Base-by-base conservation (phyloP, 768 basidiomycete genomes). In the Boletus huronensis region DNA sequence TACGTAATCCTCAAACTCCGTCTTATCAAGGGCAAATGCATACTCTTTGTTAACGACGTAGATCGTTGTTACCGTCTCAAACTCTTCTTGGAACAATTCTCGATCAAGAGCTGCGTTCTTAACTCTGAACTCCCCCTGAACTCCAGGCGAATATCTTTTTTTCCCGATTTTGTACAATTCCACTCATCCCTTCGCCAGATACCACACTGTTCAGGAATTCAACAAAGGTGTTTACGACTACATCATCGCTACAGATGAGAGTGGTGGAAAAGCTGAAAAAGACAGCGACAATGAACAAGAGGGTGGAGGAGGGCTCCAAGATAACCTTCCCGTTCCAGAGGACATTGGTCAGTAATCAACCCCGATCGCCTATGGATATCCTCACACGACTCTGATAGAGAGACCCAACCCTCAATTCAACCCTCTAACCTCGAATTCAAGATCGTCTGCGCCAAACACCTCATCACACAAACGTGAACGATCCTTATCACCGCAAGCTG, bases 211-310 rank as follows among this genome's bases (percentile, higher is more conserved):
- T 1, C 95, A 99, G 63, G 97, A 98, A 71, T 99, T 99, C 67
- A 99, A 99, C 72, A 90, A 92, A 62, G 97, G 97, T 2, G 92
- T 97, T 8, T 98, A 98, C 63, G 94, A 99, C 68, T 98, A 98
- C 69, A 93, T 98, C 58, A 97, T 99, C 51, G 97, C 97, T 1
- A 96, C 95, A 10, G 96, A 98, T 66, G 97, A 98, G 72, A 84
- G 83, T 53, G 82, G 83, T 1, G 75, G 77, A 4, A 76, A 74
- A 4, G 74, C 75, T 1, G 81, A 81, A 52, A 74, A 74, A 16
- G 83, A 85, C 52, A 69, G 70, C n/a, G 78, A 77, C 10, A 71
- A 72, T 11, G 82, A 82, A 50, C 64, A 72, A 19, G 72, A 73
- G 14, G 75, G 73, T 17, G 72, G 65, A 14, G 76, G 65, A n/a